Conservation (phyloP, 129 eudicot species). For the Ambrosia artemisiifolia region DNA sequence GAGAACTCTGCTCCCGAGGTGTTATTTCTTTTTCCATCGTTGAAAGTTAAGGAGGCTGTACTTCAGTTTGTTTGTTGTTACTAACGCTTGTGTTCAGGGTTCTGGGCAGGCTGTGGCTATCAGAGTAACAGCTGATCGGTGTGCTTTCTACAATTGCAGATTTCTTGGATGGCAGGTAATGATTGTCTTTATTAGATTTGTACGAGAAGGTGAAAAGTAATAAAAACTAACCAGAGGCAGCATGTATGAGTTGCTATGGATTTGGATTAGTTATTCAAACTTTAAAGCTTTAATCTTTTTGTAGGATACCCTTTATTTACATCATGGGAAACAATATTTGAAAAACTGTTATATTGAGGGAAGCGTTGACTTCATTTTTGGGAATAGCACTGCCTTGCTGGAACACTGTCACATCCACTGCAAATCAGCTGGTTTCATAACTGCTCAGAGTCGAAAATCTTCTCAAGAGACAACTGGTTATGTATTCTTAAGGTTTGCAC, state of each 20-base stretch:
- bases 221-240: neutral
- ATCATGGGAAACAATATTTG: constrained; percentile 82
- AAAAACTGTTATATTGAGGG: constrained; percentile 94
- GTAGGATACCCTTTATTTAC: constrained; percentile 92
- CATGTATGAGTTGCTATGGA: neutral
- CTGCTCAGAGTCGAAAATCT: constrained; percentile 91
- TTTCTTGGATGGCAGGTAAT: constrained; percentile 92
- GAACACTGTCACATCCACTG: constrained; percentile 98
- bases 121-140: constrained; percentile 84
- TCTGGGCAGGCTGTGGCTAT: constrained; percentile 95
- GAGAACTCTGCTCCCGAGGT: constrained; percentile 89
- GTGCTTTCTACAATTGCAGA: constrained; percentile 91
- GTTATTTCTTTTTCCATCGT: neutral
- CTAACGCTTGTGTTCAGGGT: constrained; percentile 42
- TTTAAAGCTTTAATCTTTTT: constrained; percentile 4
- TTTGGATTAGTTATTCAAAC: neutral
- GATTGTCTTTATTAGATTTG: neutral
- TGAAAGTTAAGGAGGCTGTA: neutral
- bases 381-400: constrained; percentile 87
- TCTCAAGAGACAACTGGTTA: constrained; percentile 91
- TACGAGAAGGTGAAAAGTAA: neutral
- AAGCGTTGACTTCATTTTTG: constrained; percentile 95
- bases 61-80: constrained; percentile 6
- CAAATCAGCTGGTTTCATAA: constrained; percentile 76
- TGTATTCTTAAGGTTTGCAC: constrained; percentile 76